Conservation (phyloP, 192 early-diverging fungal species). For the Pilaira anomala region DNA sequence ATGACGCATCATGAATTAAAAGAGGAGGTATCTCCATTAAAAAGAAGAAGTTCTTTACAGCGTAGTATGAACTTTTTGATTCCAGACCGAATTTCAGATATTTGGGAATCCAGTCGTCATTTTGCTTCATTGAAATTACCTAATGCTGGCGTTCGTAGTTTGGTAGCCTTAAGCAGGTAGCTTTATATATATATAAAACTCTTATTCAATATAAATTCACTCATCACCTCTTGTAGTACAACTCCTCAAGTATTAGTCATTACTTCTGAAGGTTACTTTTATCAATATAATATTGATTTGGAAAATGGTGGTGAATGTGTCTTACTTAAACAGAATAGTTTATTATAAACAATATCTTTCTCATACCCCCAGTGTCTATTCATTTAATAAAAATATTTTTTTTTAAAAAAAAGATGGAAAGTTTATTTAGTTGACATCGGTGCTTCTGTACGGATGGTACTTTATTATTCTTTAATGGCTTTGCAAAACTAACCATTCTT, state of each 20-base stretch:
- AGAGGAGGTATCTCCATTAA: not conserved
- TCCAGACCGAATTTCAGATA: constrained; percentile 81
- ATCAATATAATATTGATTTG: constrained; percentile 81
- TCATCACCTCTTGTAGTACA: constrained; percentile 39
- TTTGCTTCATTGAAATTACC: constrained; percentile 92
- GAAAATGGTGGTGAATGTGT: constrained; percentile 88
- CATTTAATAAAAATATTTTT: too few relatives aligned
- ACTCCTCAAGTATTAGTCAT: constrained; percentile 86
- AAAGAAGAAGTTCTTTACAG: too few relatives aligned
- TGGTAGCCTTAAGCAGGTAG: constrained; percentile 68
- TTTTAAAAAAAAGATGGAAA: too few relatives aligned
- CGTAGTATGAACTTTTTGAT: constrained; percentile 75
- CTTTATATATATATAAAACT: not conserved
- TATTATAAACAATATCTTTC: too few relatives aligned
- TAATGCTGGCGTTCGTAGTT: constrained; percentile 64
- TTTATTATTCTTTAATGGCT: too few relatives aligned
- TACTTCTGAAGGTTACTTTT: constrained; percentile 85
- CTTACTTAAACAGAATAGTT: constrained; percentile 72
- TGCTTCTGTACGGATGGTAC: too few relatives aligned
- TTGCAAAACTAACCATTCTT: too few relatives aligned
- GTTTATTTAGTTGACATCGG: too few relatives aligned
- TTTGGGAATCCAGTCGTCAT: constrained; percentile 92
- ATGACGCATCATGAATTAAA: not conserved
- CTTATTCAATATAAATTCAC: too few relatives aligned
- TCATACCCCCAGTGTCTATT: too few relatives aligned